Base-by-base conservation (phyloP, 2,329 filamentous ascomycete species). In the Phialophora expanda region DNA sequence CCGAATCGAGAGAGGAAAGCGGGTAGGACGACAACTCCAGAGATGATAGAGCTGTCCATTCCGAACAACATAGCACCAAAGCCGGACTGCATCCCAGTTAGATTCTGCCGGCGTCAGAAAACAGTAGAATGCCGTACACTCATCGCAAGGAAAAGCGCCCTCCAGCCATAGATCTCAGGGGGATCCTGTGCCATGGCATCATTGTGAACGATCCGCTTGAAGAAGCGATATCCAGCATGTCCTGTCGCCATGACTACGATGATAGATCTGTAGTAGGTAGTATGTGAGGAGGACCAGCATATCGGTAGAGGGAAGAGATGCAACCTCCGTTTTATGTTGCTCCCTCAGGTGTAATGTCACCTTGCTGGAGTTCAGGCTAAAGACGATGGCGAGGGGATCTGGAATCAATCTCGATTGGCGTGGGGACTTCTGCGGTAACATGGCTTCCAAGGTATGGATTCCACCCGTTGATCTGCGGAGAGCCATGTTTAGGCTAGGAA, bases 21-120 rank as follows among this genome's bases (percentile, higher is more conserved):
- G 17, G 65, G 65, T 48, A 66, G 38, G 24, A 64, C 55, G 8
- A 67, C 56, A 38, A 67, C 86, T 71, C 88, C 88, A 44, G 88
- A 87, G 68, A 90, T 90, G 69, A 87, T 88, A 61, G 87, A 88
- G 30, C 87, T 88, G 72, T 87, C 85, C 76, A 86, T 83, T 24
- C 88, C 88, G 68, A 90, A 90, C 58, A 89, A 82, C 82, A 86
- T 86, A 60, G 88, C 89, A 67, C 89, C 89, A 65, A 90, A 91
- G 76, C 88, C 90, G 46, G 87, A 81, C 77, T 78, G 50, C 46
- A n/a, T 7, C 14, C 38, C 38, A 44, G 38, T 44, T 44, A 44
- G 38, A 44, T 44, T n/a, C 6, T 44, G 38, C 6, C 17, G 17
- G 17, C 6, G 38, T 44, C 38, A 44, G 38, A n/a, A 38, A 7